Base-by-base conservation (phyloP, 148 eudicot genomes). In the Chenopodium formosanum region DNA sequence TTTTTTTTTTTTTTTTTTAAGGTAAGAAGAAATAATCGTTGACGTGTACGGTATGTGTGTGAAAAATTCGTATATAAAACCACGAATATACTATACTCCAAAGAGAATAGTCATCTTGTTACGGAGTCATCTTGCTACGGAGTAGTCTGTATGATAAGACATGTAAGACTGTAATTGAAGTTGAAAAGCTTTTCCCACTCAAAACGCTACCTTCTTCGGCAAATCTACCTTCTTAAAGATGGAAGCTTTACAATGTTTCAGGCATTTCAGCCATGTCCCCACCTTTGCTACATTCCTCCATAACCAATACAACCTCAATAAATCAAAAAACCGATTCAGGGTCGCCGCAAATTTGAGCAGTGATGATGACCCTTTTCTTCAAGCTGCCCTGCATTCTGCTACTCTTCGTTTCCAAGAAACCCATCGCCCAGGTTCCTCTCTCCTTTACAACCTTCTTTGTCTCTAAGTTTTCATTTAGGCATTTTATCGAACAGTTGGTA, bases 331-430 rank as follows among this genome's bases (percentile, higher is more conserved):
- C 1, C 44, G 67, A 32, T 70, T 20, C 63, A 48, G 68, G 22
- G 34, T 88, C 48, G 80, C 78, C 52, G 89, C 92, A 4, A 90
- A 87, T 73, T 62, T 86, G 76, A 82, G 74, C 80, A 74, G 74
- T 78, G 77, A 83, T 12, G 84, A 85, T n/a, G 90, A 90, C 87
- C 84, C 88, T n/a, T 83, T 87, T 9, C 77, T 88, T 78, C 80
- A 76, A 79, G 50, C 89, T 32, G 91, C 95, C 74, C 56, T 90
- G 34, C 63, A 82, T 47, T 89, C 86, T 4, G 93, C 94, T 80
- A 83, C 92, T 47, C 91, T 91, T 84, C 97, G 98, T 81, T 90
- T 84, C 77, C 90, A 87, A 74, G 95, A 94, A 85, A 86, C 94
- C 68, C 85, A 69, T 80, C 89, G 90, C 73, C 88, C 95, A 88